Percentiles rank a stretch among this genome's conserved stretches.
These are phyloP conservation scores for Globisporangium sylvaticum DNA, from an alignment of 352 stramenopile species.

Conservation along the genomic window DNA sequence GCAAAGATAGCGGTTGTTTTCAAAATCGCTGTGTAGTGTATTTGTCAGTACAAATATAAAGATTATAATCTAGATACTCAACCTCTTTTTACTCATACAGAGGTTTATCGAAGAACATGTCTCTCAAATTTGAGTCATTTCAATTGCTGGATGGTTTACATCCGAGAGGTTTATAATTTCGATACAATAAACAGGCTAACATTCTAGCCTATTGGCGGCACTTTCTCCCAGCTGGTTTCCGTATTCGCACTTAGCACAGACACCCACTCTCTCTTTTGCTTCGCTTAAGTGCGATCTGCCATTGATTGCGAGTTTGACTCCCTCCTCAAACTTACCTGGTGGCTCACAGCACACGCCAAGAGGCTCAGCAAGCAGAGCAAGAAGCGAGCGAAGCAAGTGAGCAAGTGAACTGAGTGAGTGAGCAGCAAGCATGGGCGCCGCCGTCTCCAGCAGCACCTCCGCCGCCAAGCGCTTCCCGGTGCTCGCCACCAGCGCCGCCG, in stretches of 20 bases:
- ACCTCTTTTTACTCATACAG: no score
- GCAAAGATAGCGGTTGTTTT: no score
- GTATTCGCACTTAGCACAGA: not conserved
- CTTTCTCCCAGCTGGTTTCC: not conserved
- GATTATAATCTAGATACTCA: no score
- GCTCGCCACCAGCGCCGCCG: constrained; percentile 56
- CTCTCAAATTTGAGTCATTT: no score
- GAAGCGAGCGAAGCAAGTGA: no score
- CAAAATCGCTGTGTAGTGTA: no score
- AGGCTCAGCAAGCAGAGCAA: constrained; percentile 5
- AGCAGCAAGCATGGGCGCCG: constrained; percentile 44
- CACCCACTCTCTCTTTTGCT: not conserved
- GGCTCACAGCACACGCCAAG: constrained; percentile 15
- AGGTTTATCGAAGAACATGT: no score
- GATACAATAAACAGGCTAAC: not conserved
- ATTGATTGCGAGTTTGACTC: not conserved
- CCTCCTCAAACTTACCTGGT: constrained; percentile 2
- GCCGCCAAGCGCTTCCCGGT: constrained; percentile 42
- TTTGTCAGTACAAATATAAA: no score
- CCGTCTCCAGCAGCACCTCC: constrained; percentile 30
- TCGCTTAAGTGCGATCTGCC: not conserved
- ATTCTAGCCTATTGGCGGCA: not conserved
- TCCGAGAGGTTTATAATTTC: no score
- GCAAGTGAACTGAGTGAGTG: not conserved
- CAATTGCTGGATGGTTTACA: no score